Conservation (phyloP, 495 filamentous ascomycete species). For the Wilcoxina mikolae region DNA sequence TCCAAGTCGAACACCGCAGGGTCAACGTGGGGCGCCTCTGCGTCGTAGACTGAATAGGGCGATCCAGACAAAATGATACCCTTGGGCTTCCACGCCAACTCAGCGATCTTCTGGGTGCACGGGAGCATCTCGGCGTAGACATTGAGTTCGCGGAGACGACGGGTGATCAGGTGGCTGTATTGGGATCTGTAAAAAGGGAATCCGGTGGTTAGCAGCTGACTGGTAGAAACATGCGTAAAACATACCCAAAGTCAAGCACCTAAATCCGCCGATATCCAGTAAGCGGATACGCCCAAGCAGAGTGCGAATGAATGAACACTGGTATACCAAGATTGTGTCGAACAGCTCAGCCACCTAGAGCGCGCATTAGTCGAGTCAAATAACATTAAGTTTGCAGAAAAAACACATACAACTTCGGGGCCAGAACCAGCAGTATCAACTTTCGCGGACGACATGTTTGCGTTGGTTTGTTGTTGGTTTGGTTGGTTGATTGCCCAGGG, state of each 20-base stretch:
- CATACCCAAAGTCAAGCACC: conserved; percentile 30
- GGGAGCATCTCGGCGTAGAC: conserved; percentile 87
- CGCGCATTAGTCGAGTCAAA: not conserved
- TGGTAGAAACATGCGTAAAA: not conserved
- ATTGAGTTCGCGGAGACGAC: conserved; percentile 63
- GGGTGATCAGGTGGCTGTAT: conserved; percentile 60
- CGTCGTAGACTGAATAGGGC: conserved; percentile 59
- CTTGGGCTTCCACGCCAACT: conserved; percentile 66
- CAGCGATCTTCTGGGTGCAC: conserved; percentile 71
- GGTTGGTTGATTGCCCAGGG: not conserved
- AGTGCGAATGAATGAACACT: not conserved
- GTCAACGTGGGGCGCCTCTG: conserved; percentile 60
- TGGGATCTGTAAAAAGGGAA: conserved; percentile 33
- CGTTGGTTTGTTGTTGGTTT: not conserved
- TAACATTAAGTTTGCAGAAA: not conserved
- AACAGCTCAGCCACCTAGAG: conserved; percentile 26
- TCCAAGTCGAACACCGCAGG: conserved; percentile 64
- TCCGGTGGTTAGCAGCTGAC: conserved; percentile 5
- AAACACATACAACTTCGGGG: conserved; percentile 22
- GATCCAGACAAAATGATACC: conserved; percentile 69
- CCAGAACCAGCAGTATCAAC: conserved; percentile 21
- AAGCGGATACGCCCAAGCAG: not conserved
- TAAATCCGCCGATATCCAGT: conserved; percentile 6
- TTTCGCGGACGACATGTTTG: not conserved
- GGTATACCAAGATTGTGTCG: conserved; percentile 27